Base-by-base conservation (phyloP, 768 basidiomycete genomes). In the Boletus rubroflammeus region DNA sequence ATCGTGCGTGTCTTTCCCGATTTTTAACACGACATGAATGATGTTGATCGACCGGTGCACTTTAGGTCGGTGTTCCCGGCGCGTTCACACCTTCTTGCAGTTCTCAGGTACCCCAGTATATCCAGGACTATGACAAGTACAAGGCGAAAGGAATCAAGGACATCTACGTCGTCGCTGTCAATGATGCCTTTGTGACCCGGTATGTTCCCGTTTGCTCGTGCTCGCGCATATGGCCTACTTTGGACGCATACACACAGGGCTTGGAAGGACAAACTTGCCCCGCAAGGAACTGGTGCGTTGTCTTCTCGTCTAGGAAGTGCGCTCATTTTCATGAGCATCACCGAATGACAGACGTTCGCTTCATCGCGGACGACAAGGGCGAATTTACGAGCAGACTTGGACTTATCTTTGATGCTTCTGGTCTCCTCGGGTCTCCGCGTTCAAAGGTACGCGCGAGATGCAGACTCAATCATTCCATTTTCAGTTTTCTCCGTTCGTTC, bases 71-170 rank as follows among this genome's bases (percentile, higher is more conserved):
- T 13, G 85, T 90, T 29, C 88, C 90, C 0, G 88, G 86, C 15
- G 86, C 86, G 7, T 91, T 90, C 72, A 86, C 86, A 2, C 84
- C 83, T 1, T 77, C 86, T 5, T 93, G 90, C 71, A 81, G 79
- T 50, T 74, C 72, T 10, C 85, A 89, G 61, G 70, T 85, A 23
- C 83, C 81, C 0, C 73, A 77, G 10, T 93, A 86, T 73, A 79
- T 93, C 58, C 67, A 78, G 51, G 76, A 78, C 50, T 86, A 81
- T 68, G 78, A 84, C 14, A 75, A 84, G 64, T 89, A 89, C 81
- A 84, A 84, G 72, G 80, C 75, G 3, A 93, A 90, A 70, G 92
- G 89, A 11, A 73, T 92, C 63, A 78, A 82, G 55, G 76, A 81
- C 48, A 80, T 91, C 56, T 86, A 83, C 57, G 79, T 93, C 51